phyloP scores from a whole-genome alignment of 192 early-diverging fungal genomes.

The Phlyctochytrium planicorne region DNA sequence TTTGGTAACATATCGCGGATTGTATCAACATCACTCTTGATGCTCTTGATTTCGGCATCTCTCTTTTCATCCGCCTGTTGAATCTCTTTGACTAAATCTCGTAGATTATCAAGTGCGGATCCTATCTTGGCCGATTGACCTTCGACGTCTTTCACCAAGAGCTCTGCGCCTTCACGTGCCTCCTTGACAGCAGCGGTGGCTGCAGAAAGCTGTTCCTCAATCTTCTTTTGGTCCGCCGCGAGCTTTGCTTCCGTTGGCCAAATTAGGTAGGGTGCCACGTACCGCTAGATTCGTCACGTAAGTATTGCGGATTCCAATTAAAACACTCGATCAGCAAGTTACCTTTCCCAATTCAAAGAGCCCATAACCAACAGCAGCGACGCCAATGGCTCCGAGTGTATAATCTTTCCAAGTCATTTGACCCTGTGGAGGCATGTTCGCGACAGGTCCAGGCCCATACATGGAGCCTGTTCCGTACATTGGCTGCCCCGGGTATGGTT shows the following conservation, averaged over 20 bases:
- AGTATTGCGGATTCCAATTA: neutral
- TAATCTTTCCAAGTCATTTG: slow-evolving; percentile 92
- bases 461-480: neutral
- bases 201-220: slow-evolving; percentile 6
- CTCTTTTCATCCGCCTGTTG: slow-evolving; percentile 61
- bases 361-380: slow-evolving; percentile 88
- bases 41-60: slow-evolving; percentile 65
- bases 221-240: slow-evolving; percentile 13
- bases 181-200: slow-evolving; percentile 13
- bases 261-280: slow-evolving; percentile 34
- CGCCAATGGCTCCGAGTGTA: slow-evolving; percentile 82
- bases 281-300: slow-evolving; percentile 11
- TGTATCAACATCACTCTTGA: slow-evolving; percentile 74
- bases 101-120: slow-evolving; percentile 29
- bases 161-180: neutral
- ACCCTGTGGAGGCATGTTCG: slow-evolving; percentile 29
- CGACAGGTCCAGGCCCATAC: neutral
- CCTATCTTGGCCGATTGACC: slow-evolving; percentile 70
- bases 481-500: slow-evolving; percentile 1
- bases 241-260: slow-evolving; percentile 24
- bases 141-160: slow-evolving; percentile 56
- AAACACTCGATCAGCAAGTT: slow-evolving; percentile 8
- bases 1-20: slow-evolving; percentile 74
- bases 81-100: slow-evolving; percentile 23
- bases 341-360: slow-evolving; percentile 75